These are phyloP conservation scores for Cornus florida DNA, from an alignment of 148 eudicot genomes.

Conservation along the genomic window DNA sequence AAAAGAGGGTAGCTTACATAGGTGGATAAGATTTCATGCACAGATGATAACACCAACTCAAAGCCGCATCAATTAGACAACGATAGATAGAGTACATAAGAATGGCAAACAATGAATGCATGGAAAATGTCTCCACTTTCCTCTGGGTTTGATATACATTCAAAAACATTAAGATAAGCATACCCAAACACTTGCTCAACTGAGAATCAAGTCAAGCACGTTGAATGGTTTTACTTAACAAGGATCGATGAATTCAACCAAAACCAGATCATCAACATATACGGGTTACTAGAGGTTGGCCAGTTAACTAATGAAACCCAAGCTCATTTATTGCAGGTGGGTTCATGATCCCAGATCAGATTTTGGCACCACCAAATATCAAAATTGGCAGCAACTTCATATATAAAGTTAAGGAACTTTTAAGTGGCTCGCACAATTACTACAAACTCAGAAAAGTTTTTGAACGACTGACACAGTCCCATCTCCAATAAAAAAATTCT, in stretches of 20 bases:
- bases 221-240: not conserved
- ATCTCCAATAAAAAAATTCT: not conserved
- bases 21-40: not conserved
- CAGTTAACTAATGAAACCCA: not conserved
- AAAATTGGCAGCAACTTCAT: not conserved
- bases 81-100: not conserved
- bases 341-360: not conserved
- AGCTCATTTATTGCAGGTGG: not conserved
- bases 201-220: not conserved
- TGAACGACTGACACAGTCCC: not conserved
- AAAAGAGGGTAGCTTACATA: not conserved
- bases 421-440: not conserved
- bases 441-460: too few relatives aligned
- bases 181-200: not conserved
- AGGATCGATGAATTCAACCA: not conserved
- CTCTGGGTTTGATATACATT: not conserved
- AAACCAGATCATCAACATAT: not conserved
- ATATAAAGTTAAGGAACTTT: too few relatives aligned
- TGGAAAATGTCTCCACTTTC: not conserved
- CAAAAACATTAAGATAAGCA: not conserved
- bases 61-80: not conserved
- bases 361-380: not conserved
- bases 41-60: not conserved
- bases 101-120: not conserved
- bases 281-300: not conserved